Evolutionary conservation across 345 rosid genomes (phyloP).

Genomic region (Eucalyptus sp.): DNA sequence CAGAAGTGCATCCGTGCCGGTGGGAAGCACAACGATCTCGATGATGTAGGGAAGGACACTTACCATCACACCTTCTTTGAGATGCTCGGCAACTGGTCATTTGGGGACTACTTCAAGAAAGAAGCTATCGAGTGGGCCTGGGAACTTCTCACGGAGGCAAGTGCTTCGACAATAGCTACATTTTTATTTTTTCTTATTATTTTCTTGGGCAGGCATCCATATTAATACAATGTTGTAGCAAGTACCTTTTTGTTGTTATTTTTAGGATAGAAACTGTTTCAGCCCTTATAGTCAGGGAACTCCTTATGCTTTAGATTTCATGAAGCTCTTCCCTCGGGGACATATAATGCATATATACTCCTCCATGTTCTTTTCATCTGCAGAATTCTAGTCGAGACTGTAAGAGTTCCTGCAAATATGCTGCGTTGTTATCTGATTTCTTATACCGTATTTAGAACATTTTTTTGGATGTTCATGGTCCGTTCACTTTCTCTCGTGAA

Average conservation of each 20-base stretch:
- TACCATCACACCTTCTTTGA: conserved; percentile 99
- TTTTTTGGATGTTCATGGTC: not conserved
- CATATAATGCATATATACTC: not conserved
- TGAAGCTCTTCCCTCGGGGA: not conserved
- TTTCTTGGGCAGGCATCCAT: not conserved
- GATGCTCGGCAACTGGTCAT: conserved; percentile 99
- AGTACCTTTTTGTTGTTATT: not conserved
- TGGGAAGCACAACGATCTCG: conserved; percentile 95
- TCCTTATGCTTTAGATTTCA: not conserved
- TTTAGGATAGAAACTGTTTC: not conserved
- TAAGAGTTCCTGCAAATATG: not conserved
- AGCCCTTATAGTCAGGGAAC: not conserved
- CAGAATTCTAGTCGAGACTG: not conserved
- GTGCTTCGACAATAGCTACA: not conserved
- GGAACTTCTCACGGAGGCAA: conserved; percentile 83
- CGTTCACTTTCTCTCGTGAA: not conserved
- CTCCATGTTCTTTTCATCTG: not conserved
- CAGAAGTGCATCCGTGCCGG: conserved; percentile 99
- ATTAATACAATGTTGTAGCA: not conserved
- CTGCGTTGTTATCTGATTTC: not conserved
- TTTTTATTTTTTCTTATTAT: not conserved
- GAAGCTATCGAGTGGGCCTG: conserved; percentile 98
- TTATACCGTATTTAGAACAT: not conserved
- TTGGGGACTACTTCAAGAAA: conserved; percentile 91
- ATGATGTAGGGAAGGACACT: conserved; percentile 97